Evolutionary conservation across 495 filamentous ascomycete genomes (phyloP).

Genomic region (Tuber indicum): DNA sequence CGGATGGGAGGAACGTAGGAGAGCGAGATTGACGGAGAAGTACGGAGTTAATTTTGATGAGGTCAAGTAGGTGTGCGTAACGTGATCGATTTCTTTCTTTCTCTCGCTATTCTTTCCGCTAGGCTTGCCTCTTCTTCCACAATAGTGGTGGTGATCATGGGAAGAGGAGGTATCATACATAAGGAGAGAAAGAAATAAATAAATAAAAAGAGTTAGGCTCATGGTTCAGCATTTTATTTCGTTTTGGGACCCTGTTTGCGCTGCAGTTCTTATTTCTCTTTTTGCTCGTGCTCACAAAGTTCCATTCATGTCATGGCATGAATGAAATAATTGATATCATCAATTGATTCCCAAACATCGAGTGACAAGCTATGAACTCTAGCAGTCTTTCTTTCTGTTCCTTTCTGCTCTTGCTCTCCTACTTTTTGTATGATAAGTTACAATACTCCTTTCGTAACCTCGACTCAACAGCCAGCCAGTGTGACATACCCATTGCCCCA

Average conservation of each 20-base stretch:
- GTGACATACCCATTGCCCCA: not conserved
- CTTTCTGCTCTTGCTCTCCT: not conserved
- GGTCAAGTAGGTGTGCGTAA: constrained; percentile 37
- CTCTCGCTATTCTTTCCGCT: not conserved
- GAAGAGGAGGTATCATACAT: not conserved
- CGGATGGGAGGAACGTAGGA: constrained; percentile 80
- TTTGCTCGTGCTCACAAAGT: not conserved
- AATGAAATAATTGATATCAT: not conserved
- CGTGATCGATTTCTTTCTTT: not conserved
- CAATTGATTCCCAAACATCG: not conserved
- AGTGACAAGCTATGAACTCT: not conserved
- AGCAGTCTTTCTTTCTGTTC: not conserved
- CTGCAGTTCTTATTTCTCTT: not conserved
- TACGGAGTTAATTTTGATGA: constrained; percentile 78
- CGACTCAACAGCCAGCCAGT: not conserved
- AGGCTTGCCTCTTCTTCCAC: constrained; percentile 1
- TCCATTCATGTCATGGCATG: not conserved
- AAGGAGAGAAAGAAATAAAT: not conserved
- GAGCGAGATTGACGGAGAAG: constrained; percentile 74
- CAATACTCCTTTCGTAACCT: not conserved
- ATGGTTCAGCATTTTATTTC: not conserved
- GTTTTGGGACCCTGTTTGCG: not conserved
- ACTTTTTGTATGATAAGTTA: not conserved
- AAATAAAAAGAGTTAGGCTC: not conserved
- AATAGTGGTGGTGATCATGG: not conserved